These are phyloP conservation scores for Mycena haematopus DNA, from an alignment of 768 basidiomycete species.

Conservation along the genomic window DNA sequence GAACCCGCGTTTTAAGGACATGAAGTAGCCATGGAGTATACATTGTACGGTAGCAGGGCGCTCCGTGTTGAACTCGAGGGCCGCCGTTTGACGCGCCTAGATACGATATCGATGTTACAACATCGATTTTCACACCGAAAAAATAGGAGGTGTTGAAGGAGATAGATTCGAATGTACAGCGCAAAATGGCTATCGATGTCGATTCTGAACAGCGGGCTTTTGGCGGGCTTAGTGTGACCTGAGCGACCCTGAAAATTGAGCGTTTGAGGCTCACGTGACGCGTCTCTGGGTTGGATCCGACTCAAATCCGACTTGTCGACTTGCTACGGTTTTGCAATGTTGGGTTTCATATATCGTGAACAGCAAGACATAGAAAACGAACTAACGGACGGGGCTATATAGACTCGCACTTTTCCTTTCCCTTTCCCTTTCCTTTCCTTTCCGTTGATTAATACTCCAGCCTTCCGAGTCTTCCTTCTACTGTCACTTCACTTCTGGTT, in stretches of 20 bases:
- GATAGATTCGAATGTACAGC: slow-evolving; percentile 8
- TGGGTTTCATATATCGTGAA: slow-evolving; percentile 1
- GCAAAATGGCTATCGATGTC: not conserved
- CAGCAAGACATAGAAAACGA: slow-evolving; percentile 1
- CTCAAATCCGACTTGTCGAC: not conserved
- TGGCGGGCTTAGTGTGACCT: not conserved
- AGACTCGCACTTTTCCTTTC: too few species aligned
- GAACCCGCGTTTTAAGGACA: not conserved
- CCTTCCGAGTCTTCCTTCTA: slow-evolving; percentile 9
- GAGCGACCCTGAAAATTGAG: not conserved
- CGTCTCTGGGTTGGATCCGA: not conserved
- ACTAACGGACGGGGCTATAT: not conserved
- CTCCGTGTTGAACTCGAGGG: not conserved
- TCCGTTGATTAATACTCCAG: slow-evolving; percentile 10
- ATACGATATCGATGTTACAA: not conserved
- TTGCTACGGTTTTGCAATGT: slow-evolving; percentile 1
- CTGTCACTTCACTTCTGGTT: slow-evolving; percentile 7
- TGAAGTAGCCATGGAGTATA: too few species aligned
- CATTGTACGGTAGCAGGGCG: not conserved
- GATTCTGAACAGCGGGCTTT: not conserved
- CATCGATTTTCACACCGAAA: not conserved
- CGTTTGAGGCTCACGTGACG: slow-evolving; percentile 3
- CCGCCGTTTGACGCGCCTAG: not conserved
- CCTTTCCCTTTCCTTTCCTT: not conserved
- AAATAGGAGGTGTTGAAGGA: slow-evolving; percentile 7